These are phyloP conservation scores for Kodamaea suecica DNA, from an alignment of 1,139 yeast genomes.

Conservation along the genomic window DNA sequence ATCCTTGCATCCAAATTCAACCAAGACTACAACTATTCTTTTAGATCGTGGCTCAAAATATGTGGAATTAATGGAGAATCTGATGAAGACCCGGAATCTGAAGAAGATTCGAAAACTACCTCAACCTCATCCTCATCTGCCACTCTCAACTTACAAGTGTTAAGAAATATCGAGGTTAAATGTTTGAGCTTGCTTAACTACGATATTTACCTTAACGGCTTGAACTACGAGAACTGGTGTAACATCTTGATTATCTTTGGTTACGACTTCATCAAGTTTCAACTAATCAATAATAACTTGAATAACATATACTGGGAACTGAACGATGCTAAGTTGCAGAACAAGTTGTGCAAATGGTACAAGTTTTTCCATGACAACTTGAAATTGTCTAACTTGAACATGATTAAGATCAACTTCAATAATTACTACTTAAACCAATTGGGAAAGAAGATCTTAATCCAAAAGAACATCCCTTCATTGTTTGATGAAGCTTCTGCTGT, in stretches of 20 bases:
- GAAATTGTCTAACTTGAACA: slow-evolving; percentile 16
- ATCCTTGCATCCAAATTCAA: slow-evolving; percentile 70
- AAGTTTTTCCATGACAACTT: slow-evolving; percentile 23
- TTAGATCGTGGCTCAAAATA: slow-evolving; percentile 73
- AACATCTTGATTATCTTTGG: slow-evolving; percentile 44
- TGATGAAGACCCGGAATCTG: slow-evolving; percentile 12
- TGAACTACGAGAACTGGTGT: slow-evolving; percentile 56
- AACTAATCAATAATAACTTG: slow-evolving; percentile 15
- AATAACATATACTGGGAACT: slow-evolving; percentile 33
- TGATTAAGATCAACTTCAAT: slow-evolving; percentile 27
- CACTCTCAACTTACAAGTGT: slow-evolving; percentile 33
- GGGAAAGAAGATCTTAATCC: slow-evolving; percentile 32
- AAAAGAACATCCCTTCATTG: slow-evolving; percentile 16
- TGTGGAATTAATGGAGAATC: slow-evolving; percentile 50
- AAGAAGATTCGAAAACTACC: slow-evolving; percentile 6
- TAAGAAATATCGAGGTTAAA: slow-evolving; percentile 53
- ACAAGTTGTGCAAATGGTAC: slow-evolving; percentile 32
- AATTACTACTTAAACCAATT: slow-evolving; percentile 33
- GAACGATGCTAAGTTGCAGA: slow-evolving; percentile 18
- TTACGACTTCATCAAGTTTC: slow-evolving; percentile 37
- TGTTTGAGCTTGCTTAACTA: slow-evolving; percentile 55
- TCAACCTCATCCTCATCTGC: slow-evolving; percentile 9
- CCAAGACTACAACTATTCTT: slow-evolving; percentile 69
- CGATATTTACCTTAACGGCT: slow-evolving; percentile 49
- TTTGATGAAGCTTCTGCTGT: slow-evolving; percentile 8